phyloP scores from a whole-genome alignment of 1,284 basidiomycete genomes.

The Pseudomicrostroma phylloplanum region DNA sequence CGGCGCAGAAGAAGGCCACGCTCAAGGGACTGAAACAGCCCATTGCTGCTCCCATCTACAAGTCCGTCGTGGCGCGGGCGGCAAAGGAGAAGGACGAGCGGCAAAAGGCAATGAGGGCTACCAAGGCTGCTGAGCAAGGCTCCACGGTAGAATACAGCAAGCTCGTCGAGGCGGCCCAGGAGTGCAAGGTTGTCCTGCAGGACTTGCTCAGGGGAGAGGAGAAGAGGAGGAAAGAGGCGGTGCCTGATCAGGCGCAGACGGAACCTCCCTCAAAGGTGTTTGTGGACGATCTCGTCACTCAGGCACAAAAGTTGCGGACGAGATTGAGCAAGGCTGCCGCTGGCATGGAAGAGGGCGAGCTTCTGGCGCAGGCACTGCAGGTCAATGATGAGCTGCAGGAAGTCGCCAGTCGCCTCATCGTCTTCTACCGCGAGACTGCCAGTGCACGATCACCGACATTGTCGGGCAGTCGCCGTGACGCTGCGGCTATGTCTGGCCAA shows the following conservation, averaged over 20 bases:
- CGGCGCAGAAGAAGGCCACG: conserved; percentile 29
- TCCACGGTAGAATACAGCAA: conserved; percentile 16
- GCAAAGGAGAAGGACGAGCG: conserved; percentile 36
- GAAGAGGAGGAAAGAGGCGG: conserved; percentile 20
- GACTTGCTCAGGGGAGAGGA: conserved; percentile 31
- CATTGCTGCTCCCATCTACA: conserved; percentile 43
- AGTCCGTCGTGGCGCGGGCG: conserved; percentile 34
- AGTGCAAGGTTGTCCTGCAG: conserved; percentile 22
- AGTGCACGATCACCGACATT: conserved; percentile 7
- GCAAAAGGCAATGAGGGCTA: conserved; percentile 22
- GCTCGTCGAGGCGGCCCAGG: conserved; percentile 5
- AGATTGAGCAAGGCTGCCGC: conserved; percentile 12
- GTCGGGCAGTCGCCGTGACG: conserved; percentile 15
- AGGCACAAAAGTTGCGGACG: conserved; percentile 21
- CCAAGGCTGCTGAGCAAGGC: conserved; percentile 17
- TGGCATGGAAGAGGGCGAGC: conserved; percentile 16
- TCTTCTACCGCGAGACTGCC: conserved; percentile 20
- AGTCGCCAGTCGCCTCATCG: conserved; percentile 22
- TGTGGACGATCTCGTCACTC: conserved; percentile 28
- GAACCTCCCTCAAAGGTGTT: conserved; percentile 22
- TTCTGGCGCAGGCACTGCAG: conserved; percentile 16
- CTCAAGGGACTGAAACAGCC: conserved; percentile 31
- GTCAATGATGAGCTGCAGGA: conserved; percentile 34
- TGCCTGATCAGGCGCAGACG: conserved; percentile 15
- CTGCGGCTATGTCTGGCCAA: too few species aligned